phyloP scores from a whole-genome alignment of 345 rosid species.

The Moringa oleifera region DNA sequence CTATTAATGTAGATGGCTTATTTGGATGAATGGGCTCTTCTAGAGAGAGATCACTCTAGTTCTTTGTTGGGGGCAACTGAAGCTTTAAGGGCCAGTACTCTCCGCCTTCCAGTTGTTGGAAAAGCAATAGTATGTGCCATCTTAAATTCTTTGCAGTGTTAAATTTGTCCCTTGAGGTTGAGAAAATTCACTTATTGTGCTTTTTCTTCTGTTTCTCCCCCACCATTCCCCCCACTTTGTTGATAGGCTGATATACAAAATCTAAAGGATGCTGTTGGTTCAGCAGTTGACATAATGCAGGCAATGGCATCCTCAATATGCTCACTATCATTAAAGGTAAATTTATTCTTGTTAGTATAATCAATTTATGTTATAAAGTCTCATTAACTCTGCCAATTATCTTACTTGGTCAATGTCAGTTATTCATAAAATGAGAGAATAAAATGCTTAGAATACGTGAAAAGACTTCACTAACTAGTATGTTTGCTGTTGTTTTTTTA shows the following conservation, averaged over 20 bases:
- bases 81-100: conserved; percentile 93
- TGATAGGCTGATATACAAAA: conserved; percentile 68
- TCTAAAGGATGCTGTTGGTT: conserved; percentile 76
- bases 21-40: conserved; percentile 73
- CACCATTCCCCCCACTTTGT: neutral
- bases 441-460: too few species aligned
- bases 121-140: conserved; percentile 52
- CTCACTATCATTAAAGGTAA: conserved; percentile 59
- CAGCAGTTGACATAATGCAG: conserved; percentile 83
- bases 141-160: conserved; percentile 1
- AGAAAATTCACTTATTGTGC: neutral
- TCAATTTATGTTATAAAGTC: neutral
- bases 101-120: conserved; percentile 85
- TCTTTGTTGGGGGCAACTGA: conserved; percentile 77
- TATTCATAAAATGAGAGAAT: neutral
- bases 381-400: conserved; percentile 6
- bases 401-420: neutral
- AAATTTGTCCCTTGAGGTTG: conserved; percentile 8
- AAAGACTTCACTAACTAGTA: too few species aligned
- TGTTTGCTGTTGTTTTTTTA: too few species aligned
- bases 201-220: conserved; percentile 5
- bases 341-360: conserved; percentile 5
- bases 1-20: conserved; percentile 41
- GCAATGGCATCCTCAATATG: conserved; percentile 76
- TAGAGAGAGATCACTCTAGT: conserved; percentile 64